A percentile compares a stretch with the other conserved stretches of the same genome.
phyloP scores from a whole-genome alignment of 2,329 filamentous ascomycete genomes.

The Trichophaea hybrida region DNA sequence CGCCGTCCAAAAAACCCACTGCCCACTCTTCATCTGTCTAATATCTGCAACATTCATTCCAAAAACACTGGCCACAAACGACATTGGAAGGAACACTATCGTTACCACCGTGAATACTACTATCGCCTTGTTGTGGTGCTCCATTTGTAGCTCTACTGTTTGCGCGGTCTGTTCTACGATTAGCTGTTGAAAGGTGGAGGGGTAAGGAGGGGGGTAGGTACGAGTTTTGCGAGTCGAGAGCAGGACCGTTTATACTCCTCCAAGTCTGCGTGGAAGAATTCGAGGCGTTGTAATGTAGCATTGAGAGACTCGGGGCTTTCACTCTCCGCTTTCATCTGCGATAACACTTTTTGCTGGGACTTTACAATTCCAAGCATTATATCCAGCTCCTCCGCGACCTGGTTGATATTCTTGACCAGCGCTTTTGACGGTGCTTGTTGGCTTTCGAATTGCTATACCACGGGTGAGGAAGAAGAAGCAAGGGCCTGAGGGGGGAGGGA shows the following conservation, averaged over 20 bases:
- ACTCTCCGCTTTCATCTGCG: not conserved
- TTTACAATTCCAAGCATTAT: constrained; percentile 7
- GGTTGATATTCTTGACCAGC: constrained; percentile 8
- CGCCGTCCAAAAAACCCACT: constrained; percentile 40
- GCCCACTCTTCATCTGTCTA: constrained; percentile 36
- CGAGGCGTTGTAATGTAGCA: constrained; percentile 3
- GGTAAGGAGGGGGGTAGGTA: not conserved
- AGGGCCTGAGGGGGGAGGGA: not conserved
- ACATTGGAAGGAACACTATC: constrained; percentile 38
- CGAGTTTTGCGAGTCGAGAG: not conserved
- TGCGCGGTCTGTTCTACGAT: constrained; percentile 5
- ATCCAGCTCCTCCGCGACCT: constrained; percentile 6
- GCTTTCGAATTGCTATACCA: constrained; percentile 5
- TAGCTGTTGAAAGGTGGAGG: too few species aligned
- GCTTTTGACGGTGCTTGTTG: constrained; percentile 7
- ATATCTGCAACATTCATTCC: constrained; percentile 42
- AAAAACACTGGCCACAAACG: constrained; percentile 37
- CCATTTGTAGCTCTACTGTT: constrained; percentile 29
- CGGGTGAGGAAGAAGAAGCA: not conserved
- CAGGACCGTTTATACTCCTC: constrained; percentile 8
- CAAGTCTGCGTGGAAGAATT: constrained; percentile 7
- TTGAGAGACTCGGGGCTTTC: not conserved
- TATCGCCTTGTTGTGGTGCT: constrained; percentile 37
- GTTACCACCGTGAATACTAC: constrained; percentile 40
- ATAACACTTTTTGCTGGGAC: constrained; percentile 7